Evolutionary conservation across 176 grass and related monocot genomes (phyloP), one percentile per base, ranked within the genome.

Genomic region (Oryza nivara): DNA sequence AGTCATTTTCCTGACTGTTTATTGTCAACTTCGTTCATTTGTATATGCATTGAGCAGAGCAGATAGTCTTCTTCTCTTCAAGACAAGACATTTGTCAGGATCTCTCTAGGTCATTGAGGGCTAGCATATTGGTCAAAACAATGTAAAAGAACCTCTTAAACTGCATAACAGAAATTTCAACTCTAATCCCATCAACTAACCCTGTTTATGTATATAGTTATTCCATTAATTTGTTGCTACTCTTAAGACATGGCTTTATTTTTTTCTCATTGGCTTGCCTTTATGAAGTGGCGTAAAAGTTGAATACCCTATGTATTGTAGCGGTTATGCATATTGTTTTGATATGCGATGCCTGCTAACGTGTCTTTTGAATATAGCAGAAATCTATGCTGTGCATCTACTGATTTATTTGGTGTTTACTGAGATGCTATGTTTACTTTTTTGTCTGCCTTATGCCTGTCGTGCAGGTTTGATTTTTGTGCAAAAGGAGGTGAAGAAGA

Each of bases 381-480:
- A 25, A 43, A 73, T 67, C 68, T 79, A 56, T 83, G 10, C 26
- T 19, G 11, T 52, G 1, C 58, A 3, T 77, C 64, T 79, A 56
- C 13, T 65, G 23, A 65, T 61, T 43, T 51, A 44, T 89, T 28
- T 54, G 8, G 4, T 72, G 16, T 41, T 3, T 70, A 30, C 6
- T 72, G 74, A n/a, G 52, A 60, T 64, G 20, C 44, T 48, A 10
- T 12, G n/a, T 8, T 83, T 82, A 19, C 79, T 46, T 14, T 73
- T 20, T n/a, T 86, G 17, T 38, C 36, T 38, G 4, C 13, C 60
- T 86, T 76, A 81, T 35, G 25, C 68, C 23, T 67, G 54, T 61
- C 68, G 44, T 73, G 16, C 84, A 99, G 96, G 96, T 99, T 99
- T 94, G 81, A 99, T 85, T 88, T 99, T 80, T 92, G 91, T 79